Conservation (phyloP, 441 rosid genomes). For the Oxalis stricta region DNA sequence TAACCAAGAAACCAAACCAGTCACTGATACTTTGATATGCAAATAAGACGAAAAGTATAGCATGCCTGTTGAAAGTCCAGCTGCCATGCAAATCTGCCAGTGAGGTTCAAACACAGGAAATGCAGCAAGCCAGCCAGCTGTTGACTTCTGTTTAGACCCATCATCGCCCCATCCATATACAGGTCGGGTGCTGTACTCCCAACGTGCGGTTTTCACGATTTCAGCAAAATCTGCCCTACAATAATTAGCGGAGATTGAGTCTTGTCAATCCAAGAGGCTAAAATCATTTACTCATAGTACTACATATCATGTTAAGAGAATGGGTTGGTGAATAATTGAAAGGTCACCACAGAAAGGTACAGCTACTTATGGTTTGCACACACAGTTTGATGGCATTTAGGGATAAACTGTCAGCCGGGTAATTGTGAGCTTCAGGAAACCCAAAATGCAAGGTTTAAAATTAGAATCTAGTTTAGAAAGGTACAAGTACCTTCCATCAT, state of each 20-base stretch:
- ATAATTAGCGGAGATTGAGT: slow-evolving; percentile 6
- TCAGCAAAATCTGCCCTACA: slow-evolving; percentile 55
- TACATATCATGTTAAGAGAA: too few relatives aligned
- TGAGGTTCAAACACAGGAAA: slow-evolving; percentile 97
- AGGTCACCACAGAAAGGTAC: too few relatives aligned
- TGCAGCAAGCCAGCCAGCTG: slow-evolving; percentile 98
- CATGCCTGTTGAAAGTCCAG: slow-evolving; percentile 90
- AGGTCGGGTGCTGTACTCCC: slow-evolving; percentile 94
- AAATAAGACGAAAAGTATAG: slow-evolving; percentile 11
- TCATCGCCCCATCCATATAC: slow-evolving; percentile 92
- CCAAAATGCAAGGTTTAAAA: background rate
- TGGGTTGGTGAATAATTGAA: too few relatives aligned
- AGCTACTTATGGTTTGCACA: too few relatives aligned
- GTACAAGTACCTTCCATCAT: slow-evolving; percentile 70
- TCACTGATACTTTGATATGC: background rate
- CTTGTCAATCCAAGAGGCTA: background rate
- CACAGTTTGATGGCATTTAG: too few relatives aligned
- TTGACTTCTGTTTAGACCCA: slow-evolving; percentile 66
- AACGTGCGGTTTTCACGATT: slow-evolving; percentile 70
- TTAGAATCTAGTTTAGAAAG: background rate
- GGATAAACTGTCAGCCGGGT: too few relatives aligned
- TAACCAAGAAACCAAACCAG: too few relatives aligned
- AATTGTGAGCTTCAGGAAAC: too few relatives aligned
- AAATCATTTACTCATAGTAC: background rate
- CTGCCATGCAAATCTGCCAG: slow-evolving; percentile 98